A percentile compares a stretch with the other conserved stretches of the same genome.
Evolutionary conservation across 352 stramenopile species (phyloP).

Genomic region (Globisporangium heterothallicum): DNA sequence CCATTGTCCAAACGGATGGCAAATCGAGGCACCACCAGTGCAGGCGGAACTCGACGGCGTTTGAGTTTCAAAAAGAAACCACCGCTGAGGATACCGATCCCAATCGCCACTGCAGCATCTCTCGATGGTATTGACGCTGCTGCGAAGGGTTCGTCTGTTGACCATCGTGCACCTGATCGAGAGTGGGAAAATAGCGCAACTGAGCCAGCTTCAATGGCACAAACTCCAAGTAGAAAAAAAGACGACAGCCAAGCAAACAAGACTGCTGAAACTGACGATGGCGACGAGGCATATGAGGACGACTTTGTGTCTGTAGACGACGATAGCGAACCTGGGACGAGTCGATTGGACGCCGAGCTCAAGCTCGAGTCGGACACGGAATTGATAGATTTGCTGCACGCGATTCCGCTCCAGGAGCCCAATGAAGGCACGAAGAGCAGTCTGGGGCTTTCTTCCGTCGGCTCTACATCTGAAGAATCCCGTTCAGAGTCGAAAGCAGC

Average conservation of each 20-base stretch:
- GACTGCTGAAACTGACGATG: not conserved
- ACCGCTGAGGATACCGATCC: constrained; percentile 4
- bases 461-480: too few relatives aligned
- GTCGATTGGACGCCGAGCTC: constrained; percentile 5
- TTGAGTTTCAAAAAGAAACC: constrained; percentile 19
- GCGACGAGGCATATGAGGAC: constrained; percentile 31
- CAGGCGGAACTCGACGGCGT: constrained; percentile 19
- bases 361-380: constrained; percentile 28
- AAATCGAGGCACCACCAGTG: constrained; percentile 24
- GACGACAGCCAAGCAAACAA: not conserved
- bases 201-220: not conserved
- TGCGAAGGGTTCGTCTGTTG: not conserved
- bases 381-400: constrained; percentile 37
- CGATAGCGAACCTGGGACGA: constrained; percentile 3
- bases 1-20: constrained; percentile 34
- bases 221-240: not conserved
- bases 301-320: constrained; percentile 27
- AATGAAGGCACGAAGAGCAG: not conserved
- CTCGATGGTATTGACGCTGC: not conserved
- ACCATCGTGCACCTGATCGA: too few relatives aligned
- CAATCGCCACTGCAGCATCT: too few relatives aligned
- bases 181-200: not conserved
- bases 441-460: too few relatives aligned
- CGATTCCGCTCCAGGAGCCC: constrained; percentile 9
- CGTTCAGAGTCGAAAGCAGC: not conserved